Evolutionary conservation across 345 rosid genomes (phyloP).

Genomic region (Excoecaria cochinchinensis): DNA sequence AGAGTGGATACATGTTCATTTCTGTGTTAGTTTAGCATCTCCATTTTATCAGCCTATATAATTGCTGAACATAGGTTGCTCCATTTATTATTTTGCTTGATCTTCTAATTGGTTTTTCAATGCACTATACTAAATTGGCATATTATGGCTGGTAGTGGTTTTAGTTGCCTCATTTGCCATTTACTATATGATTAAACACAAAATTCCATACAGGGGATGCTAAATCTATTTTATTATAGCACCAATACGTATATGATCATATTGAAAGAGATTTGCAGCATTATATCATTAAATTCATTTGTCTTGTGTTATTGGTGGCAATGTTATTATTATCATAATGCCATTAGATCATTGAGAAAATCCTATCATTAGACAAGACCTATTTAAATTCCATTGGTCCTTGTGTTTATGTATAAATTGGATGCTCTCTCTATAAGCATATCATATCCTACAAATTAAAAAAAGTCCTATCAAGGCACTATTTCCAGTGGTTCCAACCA

Average conservation of each 20-base stretch:
- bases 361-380: too few species aligned
- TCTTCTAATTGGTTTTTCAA: neutral
- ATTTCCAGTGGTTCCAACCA: neutral
- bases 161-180: neutral
- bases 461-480: neutral
- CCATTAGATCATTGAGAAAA: too few species aligned
- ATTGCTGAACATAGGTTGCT: neutral
- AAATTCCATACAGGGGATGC: neutral
- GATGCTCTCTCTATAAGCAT: neutral
- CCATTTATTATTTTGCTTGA: neutral
- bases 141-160: neutral
- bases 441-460: too few species aligned
- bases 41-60: constrained; percentile 4
- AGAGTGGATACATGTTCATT: constrained; percentile 83
- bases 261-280: neutral
- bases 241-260: neutral
- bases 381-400: neutral
- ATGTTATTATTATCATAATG: too few species aligned
- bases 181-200: neutral
- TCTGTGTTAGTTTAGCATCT: constrained; percentile 4
- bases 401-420: neutral
- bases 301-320: neutral
- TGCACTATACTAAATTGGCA: neutral
- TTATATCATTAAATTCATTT: neutral
- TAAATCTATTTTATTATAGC: neutral